phyloP scores from a whole-genome alignment of 108 stramenopile genomes.

The Nitzschia sp. region DNA sequence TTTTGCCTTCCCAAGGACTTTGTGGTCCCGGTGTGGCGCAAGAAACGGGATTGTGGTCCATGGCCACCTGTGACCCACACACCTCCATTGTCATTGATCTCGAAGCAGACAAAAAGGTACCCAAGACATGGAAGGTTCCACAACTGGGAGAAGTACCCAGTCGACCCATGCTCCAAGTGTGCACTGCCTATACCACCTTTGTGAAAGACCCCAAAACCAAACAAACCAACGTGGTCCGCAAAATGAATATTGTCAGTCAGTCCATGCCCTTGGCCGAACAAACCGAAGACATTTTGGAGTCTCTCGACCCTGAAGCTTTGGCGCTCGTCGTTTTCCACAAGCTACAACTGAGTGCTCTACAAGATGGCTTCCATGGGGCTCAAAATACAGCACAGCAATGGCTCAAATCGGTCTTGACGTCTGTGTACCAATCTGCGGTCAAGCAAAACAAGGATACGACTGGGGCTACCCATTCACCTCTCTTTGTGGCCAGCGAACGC shows the following conservation, averaged over 20 bases:
- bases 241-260: conserved; percentile 39
- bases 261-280: conserved; percentile 36
- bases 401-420: conserved; percentile 39
- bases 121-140: conserved; percentile 15
- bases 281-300: conserved; percentile 39
- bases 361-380: conserved; percentile 32
- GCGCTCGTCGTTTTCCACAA: conserved; percentile 53
- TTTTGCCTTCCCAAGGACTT: conserved; percentile 34
- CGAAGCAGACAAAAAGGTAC: neutral
- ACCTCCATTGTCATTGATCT: conserved; percentile 46
- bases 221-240: conserved; percentile 34
- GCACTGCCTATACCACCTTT: conserved; percentile 52
- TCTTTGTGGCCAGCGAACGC: conserved; percentile 39
- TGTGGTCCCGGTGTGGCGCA: conserved; percentile 40
- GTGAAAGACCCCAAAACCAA: conserved; percentile 19
- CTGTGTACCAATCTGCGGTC: conserved; percentile 49
- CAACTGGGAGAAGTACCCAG: conserved; percentile 34
- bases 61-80: conserved; percentile 48
- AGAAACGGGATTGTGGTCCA: conserved; percentile 31
- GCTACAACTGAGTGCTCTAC: conserved; percentile 32
- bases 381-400: conserved; percentile 36
- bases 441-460: conserved; percentile 13
- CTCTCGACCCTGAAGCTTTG: conserved; percentile 55
- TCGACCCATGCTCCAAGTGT: conserved; percentile 48
- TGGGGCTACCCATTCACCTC: neutral